phyloP scores from a whole-genome alignment of 2,329 filamentous ascomycete genomes.

The Zymoseptoria pseudotritici region DNA sequence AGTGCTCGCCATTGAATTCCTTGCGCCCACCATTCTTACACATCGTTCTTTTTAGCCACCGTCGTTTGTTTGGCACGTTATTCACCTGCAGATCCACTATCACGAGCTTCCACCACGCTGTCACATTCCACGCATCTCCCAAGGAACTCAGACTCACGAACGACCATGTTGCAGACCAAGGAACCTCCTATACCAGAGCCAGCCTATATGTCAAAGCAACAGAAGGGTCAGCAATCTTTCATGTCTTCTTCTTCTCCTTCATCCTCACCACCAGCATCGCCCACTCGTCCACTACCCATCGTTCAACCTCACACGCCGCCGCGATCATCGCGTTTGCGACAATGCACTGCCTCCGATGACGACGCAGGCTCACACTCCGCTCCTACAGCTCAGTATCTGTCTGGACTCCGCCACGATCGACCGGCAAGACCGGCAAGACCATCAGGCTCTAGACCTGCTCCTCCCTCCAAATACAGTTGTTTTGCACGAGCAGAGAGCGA shows the following conservation, averaged over 20 bases:
- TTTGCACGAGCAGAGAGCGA: conserved; percentile 25
- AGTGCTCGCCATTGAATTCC: background rate
- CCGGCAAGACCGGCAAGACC: conserved; percentile 52
- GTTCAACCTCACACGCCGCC: conserved; percentile 18
- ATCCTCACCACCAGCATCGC: conserved; percentile 1
- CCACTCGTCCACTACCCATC: conserved; percentile 8
- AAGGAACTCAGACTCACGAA: background rate
- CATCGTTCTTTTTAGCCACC: background rate
- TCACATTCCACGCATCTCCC: background rate
- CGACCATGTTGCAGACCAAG: conserved; percentile 14
- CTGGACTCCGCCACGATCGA: conserved; percentile 62
- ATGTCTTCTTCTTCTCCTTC: conserved; percentile 12
- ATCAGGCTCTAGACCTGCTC: conserved; percentile 63
- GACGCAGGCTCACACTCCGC: conserved; percentile 18
- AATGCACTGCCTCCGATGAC: conserved; percentile 15
- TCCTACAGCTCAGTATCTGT: conserved; percentile 58
- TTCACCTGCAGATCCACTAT: background rate
- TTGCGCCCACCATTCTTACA: background rate
- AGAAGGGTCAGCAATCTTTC: conserved; percentile 25
- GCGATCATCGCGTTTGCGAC: conserved; percentile 15
- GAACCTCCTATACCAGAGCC: conserved; percentile 19
- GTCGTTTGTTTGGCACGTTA: background rate
- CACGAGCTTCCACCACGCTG: background rate
- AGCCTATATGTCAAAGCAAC: conserved; percentile 25
- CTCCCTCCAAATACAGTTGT: conserved; percentile 38